A percentile compares a stretch with the other conserved stretches of the same genome.
Conservation (phyloP, 2,329 filamentous ascomycete genomes). For the Mycosphaerella arachidis region DNA sequence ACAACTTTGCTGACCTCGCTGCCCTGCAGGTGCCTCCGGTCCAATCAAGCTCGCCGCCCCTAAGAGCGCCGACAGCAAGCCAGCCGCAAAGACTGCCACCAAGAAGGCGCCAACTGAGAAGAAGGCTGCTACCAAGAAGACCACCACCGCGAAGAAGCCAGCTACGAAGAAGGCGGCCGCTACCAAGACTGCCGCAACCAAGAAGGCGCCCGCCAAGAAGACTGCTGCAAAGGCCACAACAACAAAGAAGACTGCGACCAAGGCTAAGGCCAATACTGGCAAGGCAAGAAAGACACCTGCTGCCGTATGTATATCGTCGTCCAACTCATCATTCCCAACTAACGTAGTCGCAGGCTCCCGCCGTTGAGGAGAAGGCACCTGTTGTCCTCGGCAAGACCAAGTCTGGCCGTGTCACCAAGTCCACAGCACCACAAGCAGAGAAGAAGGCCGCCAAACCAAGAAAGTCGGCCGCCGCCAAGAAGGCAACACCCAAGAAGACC, state of each 20-base stretch:
- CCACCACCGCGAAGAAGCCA: slow-evolving; percentile 46
- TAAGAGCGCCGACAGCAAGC: slow-evolving; percentile 40
- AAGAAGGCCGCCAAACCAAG: slow-evolving; percentile 46
- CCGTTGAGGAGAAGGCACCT: slow-evolving; percentile 61
- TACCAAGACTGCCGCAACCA: slow-evolving; percentile 33
- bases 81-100: slow-evolving; percentile 24
- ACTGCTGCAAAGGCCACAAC: slow-evolving; percentile 28
- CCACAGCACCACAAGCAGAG: slow-evolving; percentile 45
- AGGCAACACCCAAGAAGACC: slow-evolving; percentile 45
- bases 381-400: slow-evolving; percentile 76
- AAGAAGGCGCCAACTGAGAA: slow-evolving; percentile 32
- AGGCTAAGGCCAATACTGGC: slow-evolving; percentile 43
- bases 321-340: slow-evolving; percentile 7
- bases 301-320: slow-evolving; percentile 25
- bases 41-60: slow-evolving; percentile 70
- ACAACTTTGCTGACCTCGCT: slow-evolving; percentile 23
- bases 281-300: slow-evolving; percentile 42
- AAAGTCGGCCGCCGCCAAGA: slow-evolving; percentile 36
- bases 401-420: slow-evolving; percentile 78
- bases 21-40: slow-evolving; percentile 66
- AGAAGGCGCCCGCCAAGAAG: slow-evolving; percentile 37
- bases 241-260: slow-evolving; percentile 34
- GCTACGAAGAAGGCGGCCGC: slow-evolving; percentile 48
- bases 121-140: slow-evolving; percentile 39
- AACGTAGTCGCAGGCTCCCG: slow-evolving; percentile 50